Conservation (phyloP, 768 basidiomycete genomes). For the Leccinum fibrillosum region DNA sequence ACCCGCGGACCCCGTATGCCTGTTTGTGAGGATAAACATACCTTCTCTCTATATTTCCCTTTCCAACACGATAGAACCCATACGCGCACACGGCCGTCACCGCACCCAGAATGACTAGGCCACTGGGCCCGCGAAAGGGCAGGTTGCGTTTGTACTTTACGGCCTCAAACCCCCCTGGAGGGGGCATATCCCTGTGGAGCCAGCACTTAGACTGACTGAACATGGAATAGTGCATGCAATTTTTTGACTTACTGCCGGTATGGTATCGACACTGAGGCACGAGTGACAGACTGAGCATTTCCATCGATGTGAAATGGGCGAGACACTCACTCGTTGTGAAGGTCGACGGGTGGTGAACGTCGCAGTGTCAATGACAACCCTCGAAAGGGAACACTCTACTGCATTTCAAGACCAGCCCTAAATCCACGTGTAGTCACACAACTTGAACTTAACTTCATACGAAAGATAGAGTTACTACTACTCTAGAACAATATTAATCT, state of each 20-base stretch:
- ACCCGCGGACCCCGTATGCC: conserved; percentile 49
- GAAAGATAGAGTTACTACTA: neutral
- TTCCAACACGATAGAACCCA: conserved; percentile 89
- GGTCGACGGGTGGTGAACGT: conserved; percentile 2
- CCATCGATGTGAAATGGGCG: neutral
- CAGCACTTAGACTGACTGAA: conserved; percentile 3
- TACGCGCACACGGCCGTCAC: conserved; percentile 82
- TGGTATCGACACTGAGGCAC: conserved; percentile 22
- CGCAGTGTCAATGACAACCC: conserved; percentile 2
- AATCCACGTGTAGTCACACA: conserved; percentile 16
- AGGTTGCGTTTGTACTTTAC: conserved; percentile 96
- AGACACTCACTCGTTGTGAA: conserved; percentile 20
- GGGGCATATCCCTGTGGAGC: conserved; percentile 85
- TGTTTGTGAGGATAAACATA: conserved; percentile 42
- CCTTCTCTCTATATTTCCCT: conserved; percentile 92
- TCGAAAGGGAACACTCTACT: neutral
- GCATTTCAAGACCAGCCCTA: conserved; percentile 26
- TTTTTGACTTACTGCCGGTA: conserved; percentile 27
- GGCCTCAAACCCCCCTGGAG: conserved; percentile 86
- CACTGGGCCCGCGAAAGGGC: conserved; percentile 83
- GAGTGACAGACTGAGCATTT: neutral
- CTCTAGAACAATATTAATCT: neutral
- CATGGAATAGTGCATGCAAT: conserved; percentile 7
- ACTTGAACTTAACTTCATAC: neutral
- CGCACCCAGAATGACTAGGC: conserved; percentile 80